Base-by-base conservation (phyloP, 148 eudicot genomes). In the Vaccinium corymbosum region DNA sequence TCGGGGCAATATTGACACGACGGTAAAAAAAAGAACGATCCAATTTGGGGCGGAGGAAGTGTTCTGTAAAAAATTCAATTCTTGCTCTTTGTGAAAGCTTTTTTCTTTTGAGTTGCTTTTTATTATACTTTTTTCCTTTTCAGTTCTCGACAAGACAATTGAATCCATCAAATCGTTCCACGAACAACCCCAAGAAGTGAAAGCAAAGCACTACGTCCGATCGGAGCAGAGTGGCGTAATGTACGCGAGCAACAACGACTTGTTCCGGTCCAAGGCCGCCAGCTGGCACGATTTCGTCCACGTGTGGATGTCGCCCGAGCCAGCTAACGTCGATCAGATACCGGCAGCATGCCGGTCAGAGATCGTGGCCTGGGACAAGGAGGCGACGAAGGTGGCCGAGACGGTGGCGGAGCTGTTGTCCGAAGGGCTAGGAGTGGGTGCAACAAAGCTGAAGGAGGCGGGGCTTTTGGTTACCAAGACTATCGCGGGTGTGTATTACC, bases 401-500 rank as follows among this genome's bases (percentile, higher is more conserved):
- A 25, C 49, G 73, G 83, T 90, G 48, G 79, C 80, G 64, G 88
- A 83, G 7, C 79, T 89, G 56, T 42, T 90, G 82, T 87, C 78
- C 1, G 85, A 87, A 83, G 92, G 92, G 10, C 68, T 90, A 11
- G 91, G 91, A 42, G n/a, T 90, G 25, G 46, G 6, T 6, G 22
- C 66, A 0, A 16, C 71, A 16, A 82, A 55, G 73, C 25, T 90
- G 66, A 85, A 82, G 53, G 86, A 81, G 15, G 61, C 74, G 83
- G 38, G 82, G 0, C 86, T 80, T 25, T 29, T 76, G 1, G 84
- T 9, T 19, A 55, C 70, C 3, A 78, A 74, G 76, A 0, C n/a
- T 0, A 70, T 90, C 86, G 87, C 55, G 17, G 88, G 61, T 0
- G 84, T 81, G 16, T 89, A 83, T 38, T 91, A 91, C 66, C 93